Percentiles rank a stretch among this genome's conserved stretches.
These are phyloP conservation scores for Herpetomonas samuelpessoai DNA, from an alignment of 208 protist species.

Conservation along the genomic window DNA sequence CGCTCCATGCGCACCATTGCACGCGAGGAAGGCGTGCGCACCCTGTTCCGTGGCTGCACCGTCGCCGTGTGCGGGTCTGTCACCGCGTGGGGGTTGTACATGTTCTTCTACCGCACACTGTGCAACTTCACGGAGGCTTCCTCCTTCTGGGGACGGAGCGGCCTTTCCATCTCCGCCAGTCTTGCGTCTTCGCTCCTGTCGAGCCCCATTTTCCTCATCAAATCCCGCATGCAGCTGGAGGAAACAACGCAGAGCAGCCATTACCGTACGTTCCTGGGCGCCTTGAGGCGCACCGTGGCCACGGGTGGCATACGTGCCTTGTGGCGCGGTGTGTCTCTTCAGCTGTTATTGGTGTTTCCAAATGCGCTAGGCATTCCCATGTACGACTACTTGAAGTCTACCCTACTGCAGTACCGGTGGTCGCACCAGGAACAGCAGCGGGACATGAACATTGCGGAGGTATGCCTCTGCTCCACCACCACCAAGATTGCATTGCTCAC, in stretches of 20 bases:
- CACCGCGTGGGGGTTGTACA: slow-evolving; percentile 65
- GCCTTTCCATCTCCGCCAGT: slow-evolving; percentile 48
- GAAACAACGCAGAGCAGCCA: slow-evolving; percentile 28
- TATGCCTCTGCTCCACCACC: slow-evolving; percentile 65
- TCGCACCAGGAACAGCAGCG: slow-evolving; percentile 14
- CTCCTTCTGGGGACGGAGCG: slow-evolving; percentile 34
- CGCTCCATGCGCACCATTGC: slow-evolving; percentile 30
- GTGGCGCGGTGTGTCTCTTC: slow-evolving; percentile 72
- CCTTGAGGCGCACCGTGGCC: slow-evolving; percentile 42
- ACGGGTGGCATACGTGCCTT: slow-evolving; percentile 70
- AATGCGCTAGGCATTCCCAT: slow-evolving; percentile 72
- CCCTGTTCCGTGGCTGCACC: slow-evolving; percentile 50
- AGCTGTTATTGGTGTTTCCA: slow-evolving; percentile 76
- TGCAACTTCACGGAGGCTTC: slow-evolving; percentile 51
- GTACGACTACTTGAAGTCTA: slow-evolving; percentile 76
- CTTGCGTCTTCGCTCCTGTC: slow-evolving; percentile 31
- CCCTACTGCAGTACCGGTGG: slow-evolving; percentile 38
- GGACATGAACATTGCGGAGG: slow-evolving; percentile 59
- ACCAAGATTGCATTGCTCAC: slow-evolving; percentile 63
- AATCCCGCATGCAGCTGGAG: slow-evolving; percentile 84
- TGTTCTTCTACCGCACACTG: slow-evolving; percentile 59
- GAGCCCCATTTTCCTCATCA: slow-evolving; percentile 71
- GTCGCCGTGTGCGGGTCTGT: slow-evolving; percentile 42
- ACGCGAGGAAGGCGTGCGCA: slow-evolving; percentile 37
- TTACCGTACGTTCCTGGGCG: slow-evolving; percentile 67